Evolutionary conservation across 306 rosid species (phyloP), one percentile per base, ranked within the genome.

Genomic region (Vachellia collinsii): DNA sequence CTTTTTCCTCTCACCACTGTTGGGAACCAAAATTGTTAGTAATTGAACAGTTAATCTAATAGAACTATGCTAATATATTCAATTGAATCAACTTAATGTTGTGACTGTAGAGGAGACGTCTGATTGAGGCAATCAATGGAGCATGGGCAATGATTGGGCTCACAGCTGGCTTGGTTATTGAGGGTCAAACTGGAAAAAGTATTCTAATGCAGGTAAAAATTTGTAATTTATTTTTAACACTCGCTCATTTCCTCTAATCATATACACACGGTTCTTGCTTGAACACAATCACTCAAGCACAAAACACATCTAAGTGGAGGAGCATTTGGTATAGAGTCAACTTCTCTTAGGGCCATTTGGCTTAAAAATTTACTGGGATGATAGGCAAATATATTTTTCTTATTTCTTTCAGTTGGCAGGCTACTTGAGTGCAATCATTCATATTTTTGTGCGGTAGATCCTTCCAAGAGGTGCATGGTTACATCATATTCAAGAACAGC

Each of bases 131-230:
- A 47, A 89, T 93, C 7, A 95, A 95, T 76, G 99, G 98, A 75
- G 99, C 98, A 47, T 93, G 97, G 97, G 99, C 99, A 53, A 95
- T 95, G 96, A 88, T 93, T 65, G 99, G 98, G 61, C 93, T 95
- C 72, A 90, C 99, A 0, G 93, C 88, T 12, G 97, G 97, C 74
- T 88, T 94, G 75, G 91, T 93, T 69, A 82, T 91, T 53, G 97
- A 94, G 87, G 95, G 88, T 59, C 91, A 91, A 84, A 93, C 97
- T 47, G 99, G 97, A 72, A 95, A 89, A 80, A 78, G 81, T 54
- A 95, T 95, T 82, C 84, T 75, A 19, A 73, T 86, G 62, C 98
- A 95, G 99, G 99, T 95, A 75, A 80, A 54, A 39, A 51, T 56
- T 29, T n/a, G 29, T 12, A 38, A 41, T 62, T 43, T 54, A 5